These are phyloP conservation scores for Zelopaecilomyces penicillatus DNA, from an alignment of 2,329 filamentous ascomycete genomes.

Conservation along the genomic window DNA sequence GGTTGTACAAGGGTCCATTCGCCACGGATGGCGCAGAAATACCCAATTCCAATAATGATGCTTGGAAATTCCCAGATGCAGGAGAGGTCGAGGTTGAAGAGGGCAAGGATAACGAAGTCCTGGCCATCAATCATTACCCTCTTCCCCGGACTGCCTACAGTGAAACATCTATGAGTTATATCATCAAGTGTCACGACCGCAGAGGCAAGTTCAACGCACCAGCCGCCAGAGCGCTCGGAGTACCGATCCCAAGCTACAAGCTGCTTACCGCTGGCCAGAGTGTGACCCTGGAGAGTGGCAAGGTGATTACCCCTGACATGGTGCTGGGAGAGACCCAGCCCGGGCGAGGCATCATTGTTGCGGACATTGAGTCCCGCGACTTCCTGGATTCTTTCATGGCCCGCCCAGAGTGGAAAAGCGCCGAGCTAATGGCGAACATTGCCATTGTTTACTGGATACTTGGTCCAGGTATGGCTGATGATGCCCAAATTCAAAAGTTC, in stretches of 20 bases:
- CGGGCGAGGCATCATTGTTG: constrained; percentile 67
- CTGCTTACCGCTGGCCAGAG: constrained; percentile 54
- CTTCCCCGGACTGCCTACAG: constrained; percentile 63
- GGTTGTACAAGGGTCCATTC: constrained; percentile 58
- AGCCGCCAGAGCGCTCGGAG: constrained; percentile 55
- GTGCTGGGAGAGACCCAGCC: constrained; percentile 61
- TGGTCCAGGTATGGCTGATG: constrained; percentile 55
- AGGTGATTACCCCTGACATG: constrained; percentile 73
- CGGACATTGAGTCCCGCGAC: constrained; percentile 65
- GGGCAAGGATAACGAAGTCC: constrained; percentile 7
- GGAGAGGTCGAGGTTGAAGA: constrained; percentile 9
- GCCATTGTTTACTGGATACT: constrained; percentile 73
- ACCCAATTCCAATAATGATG: constrained; percentile 14
- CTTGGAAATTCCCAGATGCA: constrained; percentile 20
- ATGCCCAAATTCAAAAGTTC: constrained; percentile 59
- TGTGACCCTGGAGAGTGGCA: constrained; percentile 56
- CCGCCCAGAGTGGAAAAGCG: constrained; percentile 63
- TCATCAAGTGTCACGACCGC: constrained; percentile 66
- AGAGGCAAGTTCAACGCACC: constrained; percentile 72
- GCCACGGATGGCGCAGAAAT: constrained; percentile 13
- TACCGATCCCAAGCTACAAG: constrained; percentile 50
- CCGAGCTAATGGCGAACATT: constrained; percentile 58
- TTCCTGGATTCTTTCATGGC: constrained; percentile 64
- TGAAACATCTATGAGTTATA: constrained; percentile 70
- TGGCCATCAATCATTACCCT: constrained; percentile 17